Base-by-base conservation (phyloP, 2,329 filamentous ascomycete species). In the Arachnomyces sp. region DNA sequence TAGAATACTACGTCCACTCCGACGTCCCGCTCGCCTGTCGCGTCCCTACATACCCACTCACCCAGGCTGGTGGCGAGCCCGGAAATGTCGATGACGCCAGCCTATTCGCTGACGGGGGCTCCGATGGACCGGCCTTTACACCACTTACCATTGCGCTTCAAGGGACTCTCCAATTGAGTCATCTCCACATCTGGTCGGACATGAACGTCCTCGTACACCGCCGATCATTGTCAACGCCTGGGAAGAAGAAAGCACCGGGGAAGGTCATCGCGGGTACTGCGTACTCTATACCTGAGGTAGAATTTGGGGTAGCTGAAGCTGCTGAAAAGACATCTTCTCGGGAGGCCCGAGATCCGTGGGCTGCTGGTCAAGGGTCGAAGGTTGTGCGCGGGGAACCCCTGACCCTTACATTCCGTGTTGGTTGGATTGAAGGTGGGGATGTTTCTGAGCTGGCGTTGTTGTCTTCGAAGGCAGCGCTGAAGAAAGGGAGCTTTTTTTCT, bases 1-100 rank as follows among this genome's bases (percentile, higher is more conserved):
- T 74, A 31, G 59, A 96, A 68, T 96, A 95, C 74, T 96, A 96
- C 73, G 82, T 96, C 61, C 92, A 96, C 73, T 88, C 84, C 68
- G 92, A 98, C 65, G 89, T 88, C 13, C 92, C 92, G 7, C 73
- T 96, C 36, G 81, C 87, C 40, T 98, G 92, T 65, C 89, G 92
- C 38, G 77, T 96, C 11, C 87, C 90, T 18, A 78, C 86, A 0
- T 80, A 82, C 6, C 90, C 90, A 0, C 65, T 77, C 2, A 57
- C 65, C 42, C 54, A 45, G 18, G 41, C 49, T 12, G 39, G 41
- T 13, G 43, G 37, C 30, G 31, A 42, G 12, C 36, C 39, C 12
- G 14, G 14, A 5, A 13, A 9, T n/a, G 25, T 9, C 14, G 29
- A 30, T 31, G 28, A 38, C 12, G 12, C n/a, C 11, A 25, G 32